Percentiles rank a stretch among this genome's conserved stretches.
Evolutionary conservation across 2,329 filamentous ascomycete genomes (phyloP).

Genomic region (Alternaria sp.): DNA sequence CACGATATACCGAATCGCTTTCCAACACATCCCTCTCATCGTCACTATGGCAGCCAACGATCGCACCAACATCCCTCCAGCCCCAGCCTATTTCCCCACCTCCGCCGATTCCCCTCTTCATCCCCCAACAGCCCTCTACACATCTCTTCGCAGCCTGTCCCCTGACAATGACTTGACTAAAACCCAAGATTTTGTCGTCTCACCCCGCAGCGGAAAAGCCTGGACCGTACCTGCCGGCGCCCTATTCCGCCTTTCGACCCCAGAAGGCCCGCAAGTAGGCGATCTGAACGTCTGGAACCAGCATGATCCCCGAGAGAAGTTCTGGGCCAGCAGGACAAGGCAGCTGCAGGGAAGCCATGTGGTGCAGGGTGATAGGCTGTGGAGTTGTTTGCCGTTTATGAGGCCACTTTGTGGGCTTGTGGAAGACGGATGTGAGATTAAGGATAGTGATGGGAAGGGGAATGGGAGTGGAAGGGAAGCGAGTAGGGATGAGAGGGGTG

Average conservation of each 20-base stretch:
- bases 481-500: slow-evolving; percentile 56
- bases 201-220: slow-evolving; percentile 76
- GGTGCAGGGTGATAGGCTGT: slow-evolving; percentile 74
- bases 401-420: slow-evolving; percentile 75
- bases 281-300: slow-evolving; percentile 85
- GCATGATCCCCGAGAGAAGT: slow-evolving; percentile 77
- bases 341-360: slow-evolving; percentile 83
- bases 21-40: neutral
- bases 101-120: slow-evolving; percentile 39
- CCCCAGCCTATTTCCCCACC: slow-evolving; percentile 50
- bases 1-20: neutral
- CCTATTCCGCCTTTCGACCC: slow-evolving; percentile 77
- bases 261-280: slow-evolving; percentile 78
- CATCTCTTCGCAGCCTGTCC: slow-evolving; percentile 26
- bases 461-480: slow-evolving; percentile 45
- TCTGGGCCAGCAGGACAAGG: slow-evolving; percentile 82
- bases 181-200: slow-evolving; percentile 59
- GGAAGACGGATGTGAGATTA: slow-evolving; percentile 65
- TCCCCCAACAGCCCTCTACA: slow-evolving; percentile 44
- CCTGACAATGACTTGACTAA: slow-evolving; percentile 14
- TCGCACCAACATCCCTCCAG: slow-evolving; percentile 26
- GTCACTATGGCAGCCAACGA: slow-evolving; percentile 12
- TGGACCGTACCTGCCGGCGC: slow-evolving; percentile 74
- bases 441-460: slow-evolving; percentile 30
- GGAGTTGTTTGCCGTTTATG: slow-evolving; percentile 80